Evolutionary conservation across 805 yeast species (phyloP), one percentile per base, ranked within the genome.

Genomic region (Tetrapisispora nanseiensis): DNA sequence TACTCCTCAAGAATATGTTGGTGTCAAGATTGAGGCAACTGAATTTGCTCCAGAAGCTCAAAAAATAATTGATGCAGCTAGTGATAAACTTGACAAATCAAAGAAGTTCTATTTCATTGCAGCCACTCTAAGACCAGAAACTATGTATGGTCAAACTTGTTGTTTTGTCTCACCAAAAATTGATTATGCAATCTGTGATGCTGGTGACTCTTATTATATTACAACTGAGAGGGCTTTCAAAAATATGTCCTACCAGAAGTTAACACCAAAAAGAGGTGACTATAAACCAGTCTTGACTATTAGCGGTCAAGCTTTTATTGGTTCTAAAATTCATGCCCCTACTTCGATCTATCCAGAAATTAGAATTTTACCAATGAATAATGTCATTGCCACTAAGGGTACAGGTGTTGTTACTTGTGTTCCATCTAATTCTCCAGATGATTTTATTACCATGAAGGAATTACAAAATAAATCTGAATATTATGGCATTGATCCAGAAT

Each of bases 401-500:
- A 92, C 97, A 36, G 98, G 97, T 71, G 97, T 92, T 36, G 98
- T 92, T 45, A 90, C 97, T 6, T 92, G 96, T 71, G 97, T 89
- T 49, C 98, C 97, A 48, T 82, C 95, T n/a, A 96, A 89, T 66
- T 89, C 97, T 44, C 97, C 98, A 47, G 98, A 92, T 70, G 98
- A 92, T 70, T 92, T 57, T 61, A 80, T 90, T 66, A 92, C 96
- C 46, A 75, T 82, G 38, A 72, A 71, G 56, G 98, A 92, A 52
- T 75, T 92, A 55, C 74, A 74, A 54, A 79, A 86, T 71, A 90
- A 90, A 69, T 83, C 97, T 26, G 97, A 86, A 56, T 90, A 79
- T 65, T 89, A 90, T 63, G 76, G 79, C 42, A 84, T 90, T 57
- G 73, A 89, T 47, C 73, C 78, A 54, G 87, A 80, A 47, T 92